A percentile compares a stretch with the other conserved stretches of the same genome.
Conservation (phyloP, 805 yeast genomes). For the Nakazawaea ishiwadae region DNA sequence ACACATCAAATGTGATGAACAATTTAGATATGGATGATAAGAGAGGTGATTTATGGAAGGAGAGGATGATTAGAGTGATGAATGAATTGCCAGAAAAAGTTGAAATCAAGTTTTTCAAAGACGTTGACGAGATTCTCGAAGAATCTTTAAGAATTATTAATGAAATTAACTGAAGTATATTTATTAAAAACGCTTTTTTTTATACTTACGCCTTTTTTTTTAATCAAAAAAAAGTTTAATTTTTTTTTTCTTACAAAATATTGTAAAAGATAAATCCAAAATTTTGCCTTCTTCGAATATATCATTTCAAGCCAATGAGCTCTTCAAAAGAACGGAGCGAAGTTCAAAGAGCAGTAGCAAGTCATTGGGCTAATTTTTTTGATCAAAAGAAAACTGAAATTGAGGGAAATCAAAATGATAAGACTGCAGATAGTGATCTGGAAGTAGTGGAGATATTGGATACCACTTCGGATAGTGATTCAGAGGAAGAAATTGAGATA, state of each 20-base stretch:
- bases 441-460: background rate
- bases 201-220: too few relatives aligned
- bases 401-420: conserved; percentile 12
- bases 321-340: conserved; percentile 2
- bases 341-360: conserved; percentile 3
- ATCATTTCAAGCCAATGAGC: background rate
- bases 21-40: conserved; percentile 34
- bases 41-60: conserved; percentile 52
- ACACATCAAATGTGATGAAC: conserved; percentile 16
- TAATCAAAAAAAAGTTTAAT: too few relatives aligned
- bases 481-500: background rate
- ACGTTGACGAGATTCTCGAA: conserved; percentile 33
- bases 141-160: conserved; percentile 20
- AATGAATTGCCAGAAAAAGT: conserved; percentile 34
- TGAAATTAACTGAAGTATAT: background rate
- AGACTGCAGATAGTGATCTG: conserved; percentile 10
- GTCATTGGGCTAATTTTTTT: conserved; percentile 8
- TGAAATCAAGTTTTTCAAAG: conserved; percentile 38
- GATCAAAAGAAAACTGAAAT: background rate
- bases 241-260: too few relatives aligned
- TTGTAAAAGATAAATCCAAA: too few relatives aligned
- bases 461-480: background rate
- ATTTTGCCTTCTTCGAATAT: background rate
- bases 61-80: conserved; percentile 40
- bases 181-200: too few relatives aligned